phyloP scores from a whole-genome alignment of 2,329 filamentous ascomycete genomes.

The Claviceps pazoutovae region DNA sequence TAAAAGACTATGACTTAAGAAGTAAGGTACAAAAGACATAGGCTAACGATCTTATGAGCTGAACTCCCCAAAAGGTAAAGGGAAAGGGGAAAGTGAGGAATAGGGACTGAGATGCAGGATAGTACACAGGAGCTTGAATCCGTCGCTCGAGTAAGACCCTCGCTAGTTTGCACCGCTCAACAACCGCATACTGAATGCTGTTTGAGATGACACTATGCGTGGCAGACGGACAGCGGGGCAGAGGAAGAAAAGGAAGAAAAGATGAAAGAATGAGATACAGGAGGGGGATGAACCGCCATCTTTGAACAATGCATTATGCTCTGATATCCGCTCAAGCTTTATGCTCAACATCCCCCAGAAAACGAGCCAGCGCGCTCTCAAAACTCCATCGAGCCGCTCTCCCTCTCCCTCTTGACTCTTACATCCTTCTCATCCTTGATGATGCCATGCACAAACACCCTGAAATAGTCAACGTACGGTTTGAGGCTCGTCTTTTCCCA shows the following conservation, averaged over 20 bases:
- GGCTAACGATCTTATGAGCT: too few relatives aligned
- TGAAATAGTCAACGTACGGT: conserved; percentile 84
- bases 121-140: too few relatives aligned
- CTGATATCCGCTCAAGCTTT: background rate
- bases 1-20: background rate
- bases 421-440: conserved; percentile 59
- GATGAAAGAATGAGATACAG: background rate
- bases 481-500: conserved; percentile 96
- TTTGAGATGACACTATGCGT: background rate
- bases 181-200: too few relatives aligned
- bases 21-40: too few relatives aligned
- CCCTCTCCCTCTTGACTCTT: conserved; percentile 41
- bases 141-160: too few relatives aligned
- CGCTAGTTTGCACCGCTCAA: too few relatives aligned
- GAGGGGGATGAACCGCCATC: background rate
- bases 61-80: too few relatives aligned
- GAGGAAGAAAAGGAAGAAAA: background rate
- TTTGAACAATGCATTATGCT: background rate
- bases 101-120: too few relatives aligned
- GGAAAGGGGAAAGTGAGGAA: too few relatives aligned
- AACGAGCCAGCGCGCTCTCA: conserved; percentile 12
- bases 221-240: background rate
- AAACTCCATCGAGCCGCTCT: conserved; percentile 40
- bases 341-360: background rate
- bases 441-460: conserved; percentile 62